Percentiles rank a stretch among this genome's conserved stretches.
phyloP scores from a whole-genome alignment of 768 basidiomycete species.

The Rhodotorula sphaerocarpa region DNA sequence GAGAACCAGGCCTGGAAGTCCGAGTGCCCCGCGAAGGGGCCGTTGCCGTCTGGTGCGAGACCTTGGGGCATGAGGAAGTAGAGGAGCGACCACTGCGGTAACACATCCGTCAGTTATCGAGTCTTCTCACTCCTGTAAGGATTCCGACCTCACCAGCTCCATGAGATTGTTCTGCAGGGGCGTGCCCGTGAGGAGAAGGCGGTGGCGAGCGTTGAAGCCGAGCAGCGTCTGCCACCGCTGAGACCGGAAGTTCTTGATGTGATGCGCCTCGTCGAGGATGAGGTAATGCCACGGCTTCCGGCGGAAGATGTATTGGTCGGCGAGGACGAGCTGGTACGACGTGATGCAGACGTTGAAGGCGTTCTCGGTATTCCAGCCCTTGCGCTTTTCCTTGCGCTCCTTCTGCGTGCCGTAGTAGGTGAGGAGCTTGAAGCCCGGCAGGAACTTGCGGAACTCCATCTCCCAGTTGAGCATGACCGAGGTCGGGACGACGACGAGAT shows the following conservation, averaged over 20 bases:
- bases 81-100: slow-evolving; percentile 68
- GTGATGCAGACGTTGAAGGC: slow-evolving; percentile 56
- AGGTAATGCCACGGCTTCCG: slow-evolving; percentile 66
- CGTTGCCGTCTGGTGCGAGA: slow-evolving; percentile 19
- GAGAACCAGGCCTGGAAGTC: slow-evolving; percentile 97
- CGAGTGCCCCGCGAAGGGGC: slow-evolving; percentile 70
- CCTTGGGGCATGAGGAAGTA: slow-evolving; percentile 90
- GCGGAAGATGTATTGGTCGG: slow-evolving; percentile 40
- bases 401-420: slow-evolving; percentile 84
- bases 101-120: no score
- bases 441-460: slow-evolving; percentile 48
- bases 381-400: slow-evolving; percentile 59
- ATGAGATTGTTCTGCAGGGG: slow-evolving; percentile 92
- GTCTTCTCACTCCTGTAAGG: no score
- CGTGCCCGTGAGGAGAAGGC: slow-evolving; percentile 91
- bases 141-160: slow-evolving; percentile 47
- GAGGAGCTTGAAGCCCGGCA: slow-evolving; percentile 57
- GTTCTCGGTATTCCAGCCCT: slow-evolving; percentile 38
- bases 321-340: slow-evolving; percentile 51
- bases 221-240: slow-evolving; percentile 38
- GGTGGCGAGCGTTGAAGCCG: slow-evolving; percentile 66
- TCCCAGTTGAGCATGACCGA: slow-evolving; percentile 53
- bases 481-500: slow-evolving; percentile 84
- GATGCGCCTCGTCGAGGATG: slow-evolving; percentile 90
- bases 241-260: slow-evolving; percentile 82